Evolutionary conservation across 1,284 basidiomycete genomes (phyloP), one percentile per base, ranked within the genome.

Genomic region (Anthracocystis panici-leucophaei): DNA sequence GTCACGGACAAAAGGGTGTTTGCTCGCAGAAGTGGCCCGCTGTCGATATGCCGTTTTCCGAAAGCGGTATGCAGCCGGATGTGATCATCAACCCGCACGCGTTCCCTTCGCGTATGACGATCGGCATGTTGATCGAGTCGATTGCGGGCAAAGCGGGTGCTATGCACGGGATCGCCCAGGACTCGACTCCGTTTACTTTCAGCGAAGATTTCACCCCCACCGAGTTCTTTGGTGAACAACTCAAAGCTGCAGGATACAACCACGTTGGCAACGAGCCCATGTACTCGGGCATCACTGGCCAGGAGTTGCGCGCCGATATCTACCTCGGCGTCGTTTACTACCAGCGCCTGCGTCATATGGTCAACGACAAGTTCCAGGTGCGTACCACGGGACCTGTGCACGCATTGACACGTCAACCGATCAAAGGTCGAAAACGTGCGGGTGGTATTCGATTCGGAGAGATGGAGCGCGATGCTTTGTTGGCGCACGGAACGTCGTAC

Each of bases 61-160:
- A 99, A 87, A 96, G 93, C 75, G 97, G 97, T 14, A 95, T 99
- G 90, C 96, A 98, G 86, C 97, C 97, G 1, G 97, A 99, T 86
- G 91, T 99, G 58, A 99, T 99, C 86, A 99, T 99, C 88, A 99
- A 99, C 87, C 97, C 97, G 35, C 97, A 99, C 86, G 97, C 97
- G 21, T 99, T 99, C 89, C 97, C 97, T 1, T 94, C 92, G 88
- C 94, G 97, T 80, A 99, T 99, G 97, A 99, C 97, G 8, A 99
- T 99, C 81, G 97, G 97, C 65, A 99, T 99, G 97, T 91, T 99
- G 84, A 95, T 99, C 72, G 97, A 99, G 89, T 95, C 93, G 86
- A 92, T 99, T 90, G 97, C 97, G 1, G 97, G 95, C 44, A 99
- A 99, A 86, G 93, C 96, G 1, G 97, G 97, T 67, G 93, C 96